These are phyloP conservation scores for Phytophthora quininea DNA, from an alignment of 352 stramenopile genomes.

Conservation along the genomic window DNA sequence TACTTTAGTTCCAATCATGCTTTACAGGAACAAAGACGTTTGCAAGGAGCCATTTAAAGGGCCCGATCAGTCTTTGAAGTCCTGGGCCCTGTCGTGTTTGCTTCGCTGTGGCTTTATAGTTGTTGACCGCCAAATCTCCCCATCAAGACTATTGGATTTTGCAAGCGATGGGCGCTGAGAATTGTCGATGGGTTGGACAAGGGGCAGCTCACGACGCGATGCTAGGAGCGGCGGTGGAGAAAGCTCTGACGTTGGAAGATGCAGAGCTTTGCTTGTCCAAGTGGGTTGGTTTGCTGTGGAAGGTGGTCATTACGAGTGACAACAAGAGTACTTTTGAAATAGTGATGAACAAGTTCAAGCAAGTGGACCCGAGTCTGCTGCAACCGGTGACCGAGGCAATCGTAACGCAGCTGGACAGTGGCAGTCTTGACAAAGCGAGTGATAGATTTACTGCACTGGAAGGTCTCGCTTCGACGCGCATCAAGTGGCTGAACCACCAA, in stretches of 20 bases:
- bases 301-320: conserved; percentile 4
- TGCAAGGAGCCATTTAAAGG: conserved; percentile 81
- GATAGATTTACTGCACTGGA: not conserved
- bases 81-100: conserved; percentile 63
- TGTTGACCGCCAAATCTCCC: no score
- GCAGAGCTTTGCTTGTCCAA: not conserved
- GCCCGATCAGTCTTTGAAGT: conserved; percentile 72
- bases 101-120: conserved; percentile 38
- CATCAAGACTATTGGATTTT: no score
- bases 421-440: not conserved
- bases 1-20: not conserved
- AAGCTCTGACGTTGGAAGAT: not conserved
- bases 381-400: no score
- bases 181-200: no score
- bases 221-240: conserved; percentile 2
- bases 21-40: conserved; percentile 69
- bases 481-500: conserved; percentile 21
- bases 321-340: not conserved
- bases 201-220: not conserved
- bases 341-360: conserved; percentile 4
- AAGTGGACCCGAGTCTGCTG: not conserved
- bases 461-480: not conserved
- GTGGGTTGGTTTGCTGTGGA: conserved; percentile 9
- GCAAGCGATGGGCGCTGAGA: no score
- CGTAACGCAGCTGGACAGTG: not conserved